Evolutionary conservation across 2,329 filamentous ascomycete genomes (phyloP).

Genomic region (Tolypocladium ovalisporum): DNA sequence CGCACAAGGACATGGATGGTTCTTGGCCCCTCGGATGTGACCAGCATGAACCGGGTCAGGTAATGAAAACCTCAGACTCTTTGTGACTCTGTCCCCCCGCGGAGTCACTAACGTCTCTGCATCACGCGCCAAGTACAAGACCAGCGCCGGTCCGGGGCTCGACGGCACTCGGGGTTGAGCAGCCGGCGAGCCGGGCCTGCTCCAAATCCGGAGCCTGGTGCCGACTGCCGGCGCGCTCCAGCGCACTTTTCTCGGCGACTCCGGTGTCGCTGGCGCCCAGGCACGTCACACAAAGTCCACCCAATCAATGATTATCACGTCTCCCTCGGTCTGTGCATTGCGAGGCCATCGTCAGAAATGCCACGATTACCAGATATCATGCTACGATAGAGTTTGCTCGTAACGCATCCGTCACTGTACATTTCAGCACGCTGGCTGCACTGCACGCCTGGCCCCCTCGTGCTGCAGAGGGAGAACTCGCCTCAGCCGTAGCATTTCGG

Average conservation of each 20-base stretch:
- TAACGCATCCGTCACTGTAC: not conserved
- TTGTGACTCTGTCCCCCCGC: too few relatives aligned
- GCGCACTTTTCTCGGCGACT: not conserved
- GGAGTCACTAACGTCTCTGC: too few relatives aligned
- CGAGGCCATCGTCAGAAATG: not conserved
- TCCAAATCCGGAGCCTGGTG: not conserved
- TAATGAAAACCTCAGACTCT: too few relatives aligned
- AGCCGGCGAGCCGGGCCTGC: not conserved
- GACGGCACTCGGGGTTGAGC: not conserved
- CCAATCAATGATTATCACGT: not conserved
- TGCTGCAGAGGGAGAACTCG: not conserved
- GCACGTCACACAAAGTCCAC: not conserved
- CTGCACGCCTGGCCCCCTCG: not conserved
- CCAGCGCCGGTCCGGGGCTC: not conserved
- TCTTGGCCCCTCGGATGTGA: too few relatives aligned
- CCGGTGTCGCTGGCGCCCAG: not conserved
- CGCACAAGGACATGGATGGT: too few relatives aligned
- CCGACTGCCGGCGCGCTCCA: not conserved
- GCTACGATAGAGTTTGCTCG: not conserved
- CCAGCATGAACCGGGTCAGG: too few relatives aligned
- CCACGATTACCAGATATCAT: not conserved
- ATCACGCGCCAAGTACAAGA: too few relatives aligned
- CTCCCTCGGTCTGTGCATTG: not conserved
- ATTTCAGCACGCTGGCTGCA: not conserved
- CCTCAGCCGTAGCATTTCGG: not conserved